phyloP scores from a whole-genome alignment of 768 basidiomycete genomes.

The Psilocybe cyanescens region DNA sequence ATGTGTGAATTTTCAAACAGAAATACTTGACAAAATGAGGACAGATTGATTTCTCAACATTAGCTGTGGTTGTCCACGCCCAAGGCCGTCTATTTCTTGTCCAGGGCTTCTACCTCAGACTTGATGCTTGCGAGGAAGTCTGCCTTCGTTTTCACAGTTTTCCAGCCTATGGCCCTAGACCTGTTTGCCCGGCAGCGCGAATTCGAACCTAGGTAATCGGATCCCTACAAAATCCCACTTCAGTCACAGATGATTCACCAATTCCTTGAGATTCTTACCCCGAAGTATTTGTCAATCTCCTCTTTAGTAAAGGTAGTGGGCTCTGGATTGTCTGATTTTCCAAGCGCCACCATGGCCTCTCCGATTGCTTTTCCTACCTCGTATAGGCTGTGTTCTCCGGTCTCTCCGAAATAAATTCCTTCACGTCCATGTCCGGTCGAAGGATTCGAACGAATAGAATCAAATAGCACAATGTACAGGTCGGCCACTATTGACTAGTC shows the following conservation, averaged over 20 bases:
- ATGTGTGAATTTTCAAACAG: no score
- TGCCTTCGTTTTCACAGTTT: constrained; percentile 24
- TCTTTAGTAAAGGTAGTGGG: constrained; percentile 51
- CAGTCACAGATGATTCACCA: background rate
- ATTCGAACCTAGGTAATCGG: constrained; percentile 23
- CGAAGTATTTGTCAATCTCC: constrained; percentile 46
- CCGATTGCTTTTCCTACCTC: constrained; percentile 45
- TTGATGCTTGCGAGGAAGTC: constrained; percentile 28
- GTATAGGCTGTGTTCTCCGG: constrained; percentile 48
- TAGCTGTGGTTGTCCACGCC: no score
- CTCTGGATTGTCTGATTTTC: constrained; percentile 38
- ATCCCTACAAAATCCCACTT: constrained; percentile 2
- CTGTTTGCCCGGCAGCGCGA: constrained; percentile 25
- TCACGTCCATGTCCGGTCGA: constrained; percentile 49
- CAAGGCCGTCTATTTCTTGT: background rate
- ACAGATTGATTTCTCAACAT: no score
- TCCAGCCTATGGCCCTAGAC: constrained; percentile 30
- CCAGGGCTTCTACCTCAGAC: constrained; percentile 21
- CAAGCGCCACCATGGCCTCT: constrained; percentile 39
- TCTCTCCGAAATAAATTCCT: constrained; percentile 60
- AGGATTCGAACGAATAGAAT: constrained; percentile 34
- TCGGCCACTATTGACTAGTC: constrained; percentile 35
- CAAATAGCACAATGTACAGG: constrained; percentile 48
- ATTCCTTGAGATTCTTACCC: constrained; percentile 19
- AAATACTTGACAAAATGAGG: no score